Conservation (phyloP, 192 early-diverging fungal species). For the Phycomyces blakesleeanus region DNA sequence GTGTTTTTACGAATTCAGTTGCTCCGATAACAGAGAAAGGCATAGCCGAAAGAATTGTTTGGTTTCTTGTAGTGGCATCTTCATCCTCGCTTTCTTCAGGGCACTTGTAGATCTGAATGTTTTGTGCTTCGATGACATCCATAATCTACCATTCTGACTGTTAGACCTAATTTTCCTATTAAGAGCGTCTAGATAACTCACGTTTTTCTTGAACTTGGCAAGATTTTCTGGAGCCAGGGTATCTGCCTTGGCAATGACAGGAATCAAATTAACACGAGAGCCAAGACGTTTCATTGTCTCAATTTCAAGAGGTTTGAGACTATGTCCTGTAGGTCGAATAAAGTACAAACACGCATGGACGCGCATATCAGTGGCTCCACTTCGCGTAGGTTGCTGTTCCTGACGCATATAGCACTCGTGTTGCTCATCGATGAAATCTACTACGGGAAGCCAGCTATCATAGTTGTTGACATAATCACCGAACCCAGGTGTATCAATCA, state of each 20-base stretch:
- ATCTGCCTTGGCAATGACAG: constrained; percentile 89
- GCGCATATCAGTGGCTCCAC: constrained; percentile 87
- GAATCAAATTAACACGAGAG: constrained; percentile 88
- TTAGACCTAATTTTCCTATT: constrained; percentile 22
- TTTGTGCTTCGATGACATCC: constrained; percentile 74
- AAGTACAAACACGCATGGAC: constrained; percentile 96
- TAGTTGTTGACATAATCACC: constrained; percentile 99
- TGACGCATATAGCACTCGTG: constrained; percentile 91
- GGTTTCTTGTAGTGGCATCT: constrained; percentile 68
- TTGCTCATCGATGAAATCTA: constrained; percentile 93
- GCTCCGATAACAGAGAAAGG: constrained; percentile 95
- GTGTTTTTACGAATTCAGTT: constrained; percentile 75
- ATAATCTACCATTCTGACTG: constrained; percentile 46
- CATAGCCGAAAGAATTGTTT: constrained; percentile 83
- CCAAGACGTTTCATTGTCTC: constrained; percentile 93
- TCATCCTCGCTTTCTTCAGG: constrained; percentile 79
- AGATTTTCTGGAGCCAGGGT: constrained; percentile 82
- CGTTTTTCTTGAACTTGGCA: constrained; percentile 79
- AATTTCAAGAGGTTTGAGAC: constrained; percentile 78
- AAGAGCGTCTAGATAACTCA: constrained; percentile 20
- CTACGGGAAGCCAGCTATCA: constrained; percentile 90
- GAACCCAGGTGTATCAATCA: constrained; percentile 97
- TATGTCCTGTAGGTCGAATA: constrained; percentile 95
- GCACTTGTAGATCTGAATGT: constrained; percentile 81
- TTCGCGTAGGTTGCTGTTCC: constrained; percentile 83